Evolutionary conservation across 2,329 filamentous ascomycete species (phyloP).

Genomic region (Botryotinia calthae): DNA sequence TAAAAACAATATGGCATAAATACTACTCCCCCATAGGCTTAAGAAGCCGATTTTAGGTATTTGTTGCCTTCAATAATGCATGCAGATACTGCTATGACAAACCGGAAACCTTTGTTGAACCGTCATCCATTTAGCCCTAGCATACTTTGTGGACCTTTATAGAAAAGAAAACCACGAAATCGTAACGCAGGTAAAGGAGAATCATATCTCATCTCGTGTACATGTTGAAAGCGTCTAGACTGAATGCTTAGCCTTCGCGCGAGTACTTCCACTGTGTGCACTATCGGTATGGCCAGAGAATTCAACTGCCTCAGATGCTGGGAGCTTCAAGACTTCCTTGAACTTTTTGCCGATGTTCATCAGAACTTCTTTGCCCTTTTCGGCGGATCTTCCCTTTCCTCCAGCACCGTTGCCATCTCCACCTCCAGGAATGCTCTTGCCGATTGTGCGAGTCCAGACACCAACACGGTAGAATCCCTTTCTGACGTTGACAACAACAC

Average conservation of each 20-base stretch:
- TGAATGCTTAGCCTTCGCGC: constrained; percentile 90
- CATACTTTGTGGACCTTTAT: constrained; percentile 10
- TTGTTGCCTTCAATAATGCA: constrained; percentile 23
- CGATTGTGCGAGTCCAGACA: constrained; percentile 93
- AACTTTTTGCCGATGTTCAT: constrained; percentile 83
- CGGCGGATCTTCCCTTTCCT: constrained; percentile 71
- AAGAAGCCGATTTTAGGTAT: constrained; percentile 16
- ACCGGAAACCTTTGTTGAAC: constrained; percentile 24
- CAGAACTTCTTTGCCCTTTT: constrained; percentile 84
- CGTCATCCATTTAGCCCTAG: constrained; percentile 18
- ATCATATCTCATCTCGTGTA: constrained; percentile 14
- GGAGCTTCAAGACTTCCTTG: constrained; percentile 86
- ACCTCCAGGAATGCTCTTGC: constrained; percentile 75
- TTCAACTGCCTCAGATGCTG: constrained; percentile 74
- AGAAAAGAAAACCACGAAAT: not conserved
- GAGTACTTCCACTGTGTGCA: constrained; percentile 87
- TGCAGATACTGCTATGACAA: constrained; percentile 29
- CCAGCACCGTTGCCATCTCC: constrained; percentile 70
- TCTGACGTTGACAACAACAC: constrained; percentile 97
- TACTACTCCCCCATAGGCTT: constrained; percentile 17
- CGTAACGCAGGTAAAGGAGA: constrained; percentile 14
- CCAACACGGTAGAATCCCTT: constrained; percentile 98
- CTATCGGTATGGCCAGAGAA: constrained; percentile 97
- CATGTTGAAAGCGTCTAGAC: constrained; percentile 55
- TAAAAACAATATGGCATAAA: constrained; percentile 22